Percentiles rank a stretch among this genome's conserved stretches.
Evolutionary conservation across 108 stramenopile genomes (phyloP).

Genomic region (Chaetoceros muelleri): DNA sequence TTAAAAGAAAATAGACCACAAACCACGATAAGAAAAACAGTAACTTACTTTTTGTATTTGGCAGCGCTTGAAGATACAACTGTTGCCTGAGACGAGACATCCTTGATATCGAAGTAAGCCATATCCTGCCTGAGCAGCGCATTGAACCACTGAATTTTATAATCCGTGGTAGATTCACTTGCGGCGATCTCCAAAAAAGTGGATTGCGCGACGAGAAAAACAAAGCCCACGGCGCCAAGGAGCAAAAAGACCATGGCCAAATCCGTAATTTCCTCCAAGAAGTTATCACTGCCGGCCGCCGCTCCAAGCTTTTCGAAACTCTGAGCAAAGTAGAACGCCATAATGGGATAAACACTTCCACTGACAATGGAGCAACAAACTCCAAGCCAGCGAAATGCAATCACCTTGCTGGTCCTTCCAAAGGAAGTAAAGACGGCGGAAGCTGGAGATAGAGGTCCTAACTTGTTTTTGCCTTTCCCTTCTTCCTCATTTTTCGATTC

Average conservation of each 20-base stretch:
- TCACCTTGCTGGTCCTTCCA: neutral
- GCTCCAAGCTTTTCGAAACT: constrained; percentile 32
- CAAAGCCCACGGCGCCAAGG: constrained; percentile 24
- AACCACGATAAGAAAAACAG: neutral
- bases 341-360: constrained; percentile 7
- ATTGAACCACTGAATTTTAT: constrained; percentile 33
- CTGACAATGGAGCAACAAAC: neutral
- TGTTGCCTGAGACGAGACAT: constrained; percentile 34
- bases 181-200: constrained; percentile 34
- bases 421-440: neutral
- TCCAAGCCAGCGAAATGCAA: neutral
- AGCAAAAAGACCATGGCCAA: constrained; percentile 34
- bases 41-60: constrained; percentile 19
- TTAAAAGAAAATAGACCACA: neutral
- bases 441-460: neutral
- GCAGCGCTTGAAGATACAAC: constrained; percentile 23
- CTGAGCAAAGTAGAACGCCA: constrained; percentile 33
- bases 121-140: constrained; percentile 50
- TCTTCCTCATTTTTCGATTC: neutral
- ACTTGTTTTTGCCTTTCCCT: too few species aligned
- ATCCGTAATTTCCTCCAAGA: constrained; percentile 21
- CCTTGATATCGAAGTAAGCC: constrained; percentile 41
- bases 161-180: constrained; percentile 19
- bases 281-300: constrained; percentile 4
- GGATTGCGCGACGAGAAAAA: constrained; percentile 23